phyloP scores from a whole-genome alignment of 345 rosid genomes.

The Hevea brasiliensis region DNA sequence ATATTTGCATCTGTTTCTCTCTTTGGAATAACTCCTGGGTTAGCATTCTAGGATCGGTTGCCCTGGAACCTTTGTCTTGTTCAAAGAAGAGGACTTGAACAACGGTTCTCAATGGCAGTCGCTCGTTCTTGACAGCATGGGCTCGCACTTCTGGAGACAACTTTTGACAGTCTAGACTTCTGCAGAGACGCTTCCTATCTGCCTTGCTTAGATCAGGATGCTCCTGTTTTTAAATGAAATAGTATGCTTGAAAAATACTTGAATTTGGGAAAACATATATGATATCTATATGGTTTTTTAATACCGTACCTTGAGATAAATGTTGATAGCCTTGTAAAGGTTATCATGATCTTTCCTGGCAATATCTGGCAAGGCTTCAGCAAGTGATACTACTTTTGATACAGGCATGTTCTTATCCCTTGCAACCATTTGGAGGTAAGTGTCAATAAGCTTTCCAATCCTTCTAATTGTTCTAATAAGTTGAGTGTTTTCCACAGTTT shows the following conservation, averaged over 20 bases:
- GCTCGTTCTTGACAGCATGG: slow-evolving; percentile 91
- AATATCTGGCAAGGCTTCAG: slow-evolving; percentile 68
- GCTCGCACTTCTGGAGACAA: slow-evolving; percentile 81
- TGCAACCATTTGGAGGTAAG: slow-evolving; percentile 75
- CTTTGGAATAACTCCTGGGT: slow-evolving; percentile 24
- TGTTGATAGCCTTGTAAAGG: slow-evolving; percentile 85
- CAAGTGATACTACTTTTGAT: slow-evolving; percentile 56
- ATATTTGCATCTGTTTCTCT: slow-evolving; percentile 30
- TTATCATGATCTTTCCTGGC: slow-evolving; percentile 73
- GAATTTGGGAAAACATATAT: no score
- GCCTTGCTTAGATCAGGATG: slow-evolving; percentile 83
- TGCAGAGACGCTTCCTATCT: slow-evolving; percentile 79
- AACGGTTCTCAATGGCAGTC: slow-evolving; percentile 88
- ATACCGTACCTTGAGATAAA: slow-evolving; percentile 68
- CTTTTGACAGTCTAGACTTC: slow-evolving; percentile 87
- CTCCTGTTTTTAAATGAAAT: slow-evolving; percentile 43
- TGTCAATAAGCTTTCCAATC: slow-evolving; percentile 69
- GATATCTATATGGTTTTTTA: background rate
- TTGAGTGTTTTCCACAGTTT: slow-evolving; percentile 42
- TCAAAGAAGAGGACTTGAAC: slow-evolving; percentile 94
- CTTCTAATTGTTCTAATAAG: slow-evolving; percentile 52
- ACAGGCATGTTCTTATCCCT: slow-evolving; percentile 64
- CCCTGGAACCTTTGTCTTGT: slow-evolving; percentile 48
- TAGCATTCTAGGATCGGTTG: slow-evolving; percentile 17
- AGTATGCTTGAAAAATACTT: background rate